These are phyloP conservation scores for Hypoxylon lienhwacheense DNA, from an alignment of 495 filamentous ascomycete species.

Conservation along the genomic window DNA sequence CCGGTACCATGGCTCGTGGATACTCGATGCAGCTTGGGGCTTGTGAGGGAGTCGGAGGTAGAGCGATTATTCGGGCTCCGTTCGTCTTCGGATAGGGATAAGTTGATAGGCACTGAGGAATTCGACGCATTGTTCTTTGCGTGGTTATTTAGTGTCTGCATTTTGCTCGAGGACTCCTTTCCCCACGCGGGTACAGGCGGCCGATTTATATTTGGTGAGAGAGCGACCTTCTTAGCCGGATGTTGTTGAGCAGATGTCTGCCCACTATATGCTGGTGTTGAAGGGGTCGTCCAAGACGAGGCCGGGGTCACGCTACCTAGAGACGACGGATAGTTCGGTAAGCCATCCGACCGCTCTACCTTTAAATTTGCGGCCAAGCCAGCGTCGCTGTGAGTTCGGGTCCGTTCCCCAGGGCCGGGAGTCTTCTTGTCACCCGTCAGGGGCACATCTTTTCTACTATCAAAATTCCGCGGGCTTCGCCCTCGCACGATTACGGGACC, in stretches of 20 bases:
- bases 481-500: constrained; percentile 70
- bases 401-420: constrained; percentile 22
- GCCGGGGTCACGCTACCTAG: constrained; percentile 29
- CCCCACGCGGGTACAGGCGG: constrained; percentile 44
- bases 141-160: constrained; percentile 20
- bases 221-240: constrained; percentile 41
- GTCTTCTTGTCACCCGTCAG: constrained; percentile 54
- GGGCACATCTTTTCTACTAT: constrained; percentile 66
- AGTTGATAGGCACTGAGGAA: constrained; percentile 61
- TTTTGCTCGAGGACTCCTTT: constrained; percentile 30
- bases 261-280: constrained; percentile 21
- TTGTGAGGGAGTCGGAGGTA: constrained; percentile 44
- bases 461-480: constrained; percentile 68
- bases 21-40: constrained; percentile 44
- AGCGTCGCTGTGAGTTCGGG: constrained; percentile 38
- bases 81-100: constrained; percentile 78
- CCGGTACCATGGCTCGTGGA: constrained; percentile 33
- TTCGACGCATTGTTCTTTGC: constrained; percentile 29
- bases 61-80: constrained; percentile 51
- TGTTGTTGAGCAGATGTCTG: constrained; percentile 32
- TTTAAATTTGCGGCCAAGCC: constrained; percentile 36
- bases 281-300: constrained; percentile 25
- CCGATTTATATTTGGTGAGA: constrained; percentile 40
- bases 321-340: constrained; percentile 40
- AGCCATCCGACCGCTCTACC: constrained; percentile 38